A percentile compares a stretch with the other conserved stretches of the same genome.
Conservation (phyloP, 208 protist genomes). For the Acanthamoeba castellanii region DNA sequence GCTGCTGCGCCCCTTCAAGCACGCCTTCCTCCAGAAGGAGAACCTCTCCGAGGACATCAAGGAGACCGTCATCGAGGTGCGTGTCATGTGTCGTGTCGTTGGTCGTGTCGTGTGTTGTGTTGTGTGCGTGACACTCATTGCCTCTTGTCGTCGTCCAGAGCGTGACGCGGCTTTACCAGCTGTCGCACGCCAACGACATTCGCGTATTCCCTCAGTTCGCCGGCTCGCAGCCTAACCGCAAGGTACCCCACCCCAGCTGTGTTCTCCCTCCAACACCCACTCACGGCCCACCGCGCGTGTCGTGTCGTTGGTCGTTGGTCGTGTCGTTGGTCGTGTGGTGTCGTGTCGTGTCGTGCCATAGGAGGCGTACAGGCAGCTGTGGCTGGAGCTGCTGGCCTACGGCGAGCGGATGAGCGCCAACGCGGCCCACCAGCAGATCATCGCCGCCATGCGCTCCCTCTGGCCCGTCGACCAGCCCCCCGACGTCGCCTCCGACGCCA, state of each 20-base stretch:
- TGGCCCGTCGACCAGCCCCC: slow-evolving; percentile 48
- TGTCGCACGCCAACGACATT: slow-evolving; percentile 33
- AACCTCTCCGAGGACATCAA: not conserved
- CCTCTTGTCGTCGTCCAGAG: not conserved
- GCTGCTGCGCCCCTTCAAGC: slow-evolving; percentile 39
- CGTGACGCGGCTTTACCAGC: slow-evolving; percentile 44
- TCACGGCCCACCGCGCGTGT: too few relatives aligned
- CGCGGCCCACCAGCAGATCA: slow-evolving; percentile 42
- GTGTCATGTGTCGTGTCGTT: not conserved
- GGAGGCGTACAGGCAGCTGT: slow-evolving; percentile 51
- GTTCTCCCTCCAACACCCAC: too few relatives aligned
- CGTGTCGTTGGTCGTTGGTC: too few relatives aligned
- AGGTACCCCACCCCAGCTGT: too few relatives aligned
- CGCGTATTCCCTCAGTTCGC: slow-evolving; percentile 40
- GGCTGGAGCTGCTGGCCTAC: slow-evolving; percentile 33
- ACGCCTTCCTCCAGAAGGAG: slow-evolving; percentile 38
- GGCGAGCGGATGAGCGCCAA: not conserved
- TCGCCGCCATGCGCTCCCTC: slow-evolving; percentile 20
- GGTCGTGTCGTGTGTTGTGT: not conserved
- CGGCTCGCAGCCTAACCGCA: not conserved
- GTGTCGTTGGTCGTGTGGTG: too few relatives aligned
- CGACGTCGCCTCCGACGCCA: not conserved
- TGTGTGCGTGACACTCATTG: not conserved
- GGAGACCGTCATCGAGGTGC: slow-evolving; percentile 46
- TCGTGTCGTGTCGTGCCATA: too few relatives aligned